These are phyloP conservation scores for Castanospermum australe DNA, from an alignment of 306 rosid species.

Conservation along the genomic window DNA sequence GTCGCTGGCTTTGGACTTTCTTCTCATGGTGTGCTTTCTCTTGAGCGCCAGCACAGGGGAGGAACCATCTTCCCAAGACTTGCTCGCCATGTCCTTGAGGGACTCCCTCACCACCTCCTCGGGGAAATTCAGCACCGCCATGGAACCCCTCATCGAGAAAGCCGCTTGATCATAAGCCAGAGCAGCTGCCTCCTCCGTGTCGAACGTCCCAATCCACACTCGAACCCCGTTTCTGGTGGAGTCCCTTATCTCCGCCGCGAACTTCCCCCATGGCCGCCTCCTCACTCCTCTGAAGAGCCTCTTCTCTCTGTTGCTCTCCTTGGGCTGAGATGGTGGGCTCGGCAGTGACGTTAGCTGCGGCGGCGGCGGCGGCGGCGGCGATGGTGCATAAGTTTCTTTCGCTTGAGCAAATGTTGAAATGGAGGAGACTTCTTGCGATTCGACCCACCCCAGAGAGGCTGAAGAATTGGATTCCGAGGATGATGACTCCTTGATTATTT, in stretches of 20 bases:
- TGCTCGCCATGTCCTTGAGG: slow-evolving; percentile 30
- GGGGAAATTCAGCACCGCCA: slow-evolving; percentile 83
- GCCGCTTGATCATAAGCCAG: slow-evolving; percentile 96
- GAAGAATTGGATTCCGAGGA: slow-evolving; percentile 27
- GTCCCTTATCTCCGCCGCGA: slow-evolving; percentile 90
- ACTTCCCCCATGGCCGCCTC: slow-evolving; percentile 94
- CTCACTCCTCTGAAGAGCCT: slow-evolving; percentile 69
- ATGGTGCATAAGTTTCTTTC: not conserved
- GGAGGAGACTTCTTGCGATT: slow-evolving; percentile 44
- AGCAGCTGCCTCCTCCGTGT: slow-evolving; percentile 86
- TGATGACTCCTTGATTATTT: slow-evolving; percentile 28
- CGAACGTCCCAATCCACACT: slow-evolving; percentile 96
- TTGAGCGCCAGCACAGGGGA: slow-evolving; percentile 82
- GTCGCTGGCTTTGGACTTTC: slow-evolving; percentile 3
- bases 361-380: not conserved
- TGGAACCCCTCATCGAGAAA: slow-evolving; percentile 57
- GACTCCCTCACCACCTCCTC: slow-evolving; percentile 50
- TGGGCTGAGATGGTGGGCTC: not conserved
- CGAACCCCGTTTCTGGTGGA: slow-evolving; percentile 78
- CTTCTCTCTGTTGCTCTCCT: not conserved
- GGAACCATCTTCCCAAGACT: slow-evolving; percentile 41
- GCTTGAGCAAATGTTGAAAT: not conserved
- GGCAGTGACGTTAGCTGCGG: no score
- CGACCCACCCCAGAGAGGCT: slow-evolving; percentile 1
- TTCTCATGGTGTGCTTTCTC: slow-evolving; percentile 44